Evolutionary conservation across 768 basidiomycete genomes (phyloP), one percentile per base, ranked within the genome.

Genomic region (Punctularia strigosozonata): DNA sequence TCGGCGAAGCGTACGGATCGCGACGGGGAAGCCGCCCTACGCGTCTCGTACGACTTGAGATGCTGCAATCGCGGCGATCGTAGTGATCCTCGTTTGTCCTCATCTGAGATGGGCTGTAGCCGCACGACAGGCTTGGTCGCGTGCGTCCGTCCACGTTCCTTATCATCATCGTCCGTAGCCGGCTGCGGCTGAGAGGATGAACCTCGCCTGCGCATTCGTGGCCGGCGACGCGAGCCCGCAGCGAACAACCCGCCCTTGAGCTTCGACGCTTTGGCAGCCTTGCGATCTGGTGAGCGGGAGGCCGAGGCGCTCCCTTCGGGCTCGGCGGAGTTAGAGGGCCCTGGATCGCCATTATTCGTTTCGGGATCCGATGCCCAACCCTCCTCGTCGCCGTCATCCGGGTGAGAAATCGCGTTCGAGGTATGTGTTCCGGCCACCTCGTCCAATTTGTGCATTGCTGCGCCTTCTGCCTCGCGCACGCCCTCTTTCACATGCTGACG

Each of bases 321-420:
- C n/a, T n/a, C 8, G 26, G 10, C 15, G 26, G 15, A 8, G 15
- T 28, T 8, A 28, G 26, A 28, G 10, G 26, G 26, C 10, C 10
- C 10, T 19, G 33, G 20, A 10, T 34, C 12, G 12, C 20, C 19
- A 19, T 10, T 20, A 10, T 20, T 19, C 10, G 18, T 12, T 8
- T 65, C 68, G 18, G 52, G 58, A 35, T 84, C 81, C 5, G 78
- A 81, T 14, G 67, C 65, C 79, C 77, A 81, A 2, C 65, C 75
- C 43, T 73, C 80, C 1, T 79, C 77, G n/a, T 44, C 44, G 32
- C 31, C 45, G 26, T 41, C 41, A 18, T 42, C 45, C 41, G 46
- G 22, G n/a, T 44, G 31, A 25, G n/a, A n/a, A n/a, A n/a, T 50
- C 49, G 20, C 18, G 33, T 8, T 19, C 33, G 10, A 10, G 13